phyloP scores from a whole-genome alignment of 2,329 filamentous ascomycete species.

The Erysiphe pulchra region DNA sequence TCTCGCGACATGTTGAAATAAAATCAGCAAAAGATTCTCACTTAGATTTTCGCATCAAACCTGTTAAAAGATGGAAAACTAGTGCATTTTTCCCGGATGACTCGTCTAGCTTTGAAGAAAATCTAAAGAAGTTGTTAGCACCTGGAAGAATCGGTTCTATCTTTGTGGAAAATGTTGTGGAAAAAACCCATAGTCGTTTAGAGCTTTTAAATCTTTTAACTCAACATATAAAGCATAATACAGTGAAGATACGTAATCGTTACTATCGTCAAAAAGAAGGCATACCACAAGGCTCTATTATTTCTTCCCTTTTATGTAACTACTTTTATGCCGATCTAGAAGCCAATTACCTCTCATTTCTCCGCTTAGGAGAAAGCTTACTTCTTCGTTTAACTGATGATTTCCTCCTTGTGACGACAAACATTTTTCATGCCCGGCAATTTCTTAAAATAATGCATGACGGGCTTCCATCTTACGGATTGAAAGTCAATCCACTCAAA shows the following conservation, averaged over 20 bases:
- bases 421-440: constrained; percentile 33
- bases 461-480: constrained; percentile 57
- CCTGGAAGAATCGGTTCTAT: constrained; percentile 32
- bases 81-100: constrained; percentile 10
- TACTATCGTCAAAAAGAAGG: constrained; percentile 70
- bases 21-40: constrained; percentile 17
- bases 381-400: constrained; percentile 75
- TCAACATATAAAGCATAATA: constrained; percentile 61
- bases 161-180: constrained; percentile 45
- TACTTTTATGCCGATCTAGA: constrained; percentile 91
- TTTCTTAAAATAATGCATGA: constrained; percentile 64
- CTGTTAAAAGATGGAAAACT: constrained; percentile 10
- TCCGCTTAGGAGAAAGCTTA: constrained; percentile 30
- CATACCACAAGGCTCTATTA: constrained; percentile 77
- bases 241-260: constrained; percentile 71
- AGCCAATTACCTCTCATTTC: constrained; percentile 37
- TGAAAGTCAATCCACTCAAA: constrained; percentile 51
- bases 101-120: constrained; percentile 10
- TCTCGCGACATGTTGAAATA: constrained; percentile 53
- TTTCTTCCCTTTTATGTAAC: constrained; percentile 74
- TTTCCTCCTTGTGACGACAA: constrained; percentile 65
- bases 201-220: constrained; percentile 43
- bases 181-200: constrained; percentile 27
- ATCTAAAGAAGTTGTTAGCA: constrained; percentile 7
- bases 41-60: constrained; percentile 4